Evolutionary conservation across 495 filamentous ascomycete species (phyloP).

Genomic region (Annulohypoxylon stygium): DNA sequence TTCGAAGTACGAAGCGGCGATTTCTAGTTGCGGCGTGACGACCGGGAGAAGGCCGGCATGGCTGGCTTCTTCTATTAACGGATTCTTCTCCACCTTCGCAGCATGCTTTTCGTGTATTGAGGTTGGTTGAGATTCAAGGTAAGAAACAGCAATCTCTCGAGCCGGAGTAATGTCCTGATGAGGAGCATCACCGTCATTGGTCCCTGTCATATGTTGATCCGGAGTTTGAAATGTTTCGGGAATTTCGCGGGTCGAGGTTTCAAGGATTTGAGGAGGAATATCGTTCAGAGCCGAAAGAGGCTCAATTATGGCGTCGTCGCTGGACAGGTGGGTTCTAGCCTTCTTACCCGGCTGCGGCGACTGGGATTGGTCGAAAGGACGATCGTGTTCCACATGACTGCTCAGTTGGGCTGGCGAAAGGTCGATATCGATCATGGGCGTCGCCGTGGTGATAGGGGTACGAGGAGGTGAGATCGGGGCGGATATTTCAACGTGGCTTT

Average conservation of each 20-base stretch:
- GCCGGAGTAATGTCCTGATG: slow-evolving; percentile 24
- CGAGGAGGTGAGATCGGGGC: slow-evolving; percentile 35
- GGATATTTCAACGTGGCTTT: slow-evolving; percentile 24
- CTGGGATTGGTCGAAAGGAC: slow-evolving; percentile 55
- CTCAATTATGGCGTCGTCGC: slow-evolving; percentile 36
- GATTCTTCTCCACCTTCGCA: slow-evolving; percentile 27
- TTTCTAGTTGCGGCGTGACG: slow-evolving; percentile 39
- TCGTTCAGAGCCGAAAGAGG: slow-evolving; percentile 21
- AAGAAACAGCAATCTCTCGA: slow-evolving; percentile 44
- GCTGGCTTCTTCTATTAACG: neutral
- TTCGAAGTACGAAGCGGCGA: slow-evolving; percentile 46
- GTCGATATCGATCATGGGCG: slow-evolving; percentile 36
- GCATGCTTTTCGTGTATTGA: slow-evolving; percentile 13
- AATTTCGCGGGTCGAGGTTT: slow-evolving; percentile 14
- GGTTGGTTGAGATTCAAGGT: slow-evolving; percentile 39
- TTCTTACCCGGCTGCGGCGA: slow-evolving; percentile 54
- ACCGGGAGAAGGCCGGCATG: slow-evolving; percentile 30
- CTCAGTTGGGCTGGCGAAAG: slow-evolving; percentile 53
- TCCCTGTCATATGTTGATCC: neutral
- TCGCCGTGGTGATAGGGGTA: slow-evolving; percentile 32
- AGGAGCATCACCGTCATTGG: slow-evolving; percentile 7
- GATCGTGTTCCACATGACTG: slow-evolving; percentile 56
- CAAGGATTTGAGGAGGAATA: slow-evolving; percentile 2
- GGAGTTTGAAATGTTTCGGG: slow-evolving; percentile 11
- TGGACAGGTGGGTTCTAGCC: slow-evolving; percentile 49